Base-by-base conservation (phyloP, 495 filamentous ascomycete genomes). In the Xylaria castorea region DNA sequence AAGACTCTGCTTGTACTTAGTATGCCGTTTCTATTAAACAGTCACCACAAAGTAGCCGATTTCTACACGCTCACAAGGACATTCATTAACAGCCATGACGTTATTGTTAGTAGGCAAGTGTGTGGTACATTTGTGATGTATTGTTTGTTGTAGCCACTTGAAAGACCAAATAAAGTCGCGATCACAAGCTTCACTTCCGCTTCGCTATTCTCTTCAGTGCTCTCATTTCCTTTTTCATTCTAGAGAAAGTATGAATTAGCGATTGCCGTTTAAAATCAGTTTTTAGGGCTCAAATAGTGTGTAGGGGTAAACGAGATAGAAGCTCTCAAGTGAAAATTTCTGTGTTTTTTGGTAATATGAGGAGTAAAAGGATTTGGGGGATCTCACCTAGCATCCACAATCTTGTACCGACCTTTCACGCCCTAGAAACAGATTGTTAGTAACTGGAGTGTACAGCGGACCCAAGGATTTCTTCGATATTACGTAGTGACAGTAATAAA, bases 331-430 rank as follows among this genome's bases (percentile, higher is more conserved):
- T 40, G 3, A 27, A n/a, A 22, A 5, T n/a, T n/a, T n/a, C n/a
- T n/a, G n/a, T n/a, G 5, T 1, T 14, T 40, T 6, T n/a, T 14
- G 12, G 8, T n/a, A n/a, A 42, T n/a, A 44, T 30, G 20, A 48
- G 12, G 40, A 14, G 7, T n/a, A n/a, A 9, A 46, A 51, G 40
- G 11, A 32, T 6, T 18, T 7, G 12, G 38, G 20, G 44, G 55
- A 34, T 48, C 70, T 61, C 36, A 72, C 74, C 96, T 88, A 22
- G 92, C 84, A 85, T 99, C 96, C 72, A 99, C 96, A 87, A 99
- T 97, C 91, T 98, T 98, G 83, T 99, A 99, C 78, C 92, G 92
- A 48, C 96, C 96, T 88, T 98, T 99, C 64, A 98, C 95, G 67
- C 94, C 94, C 76, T 71, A 38, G 14, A 58, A 18, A 25, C 55